Evolutionary conservation across 139 green algal species (phyloP), one percentile per base, ranked within the genome.

Genomic region (Zygnema cylindricum): DNA sequence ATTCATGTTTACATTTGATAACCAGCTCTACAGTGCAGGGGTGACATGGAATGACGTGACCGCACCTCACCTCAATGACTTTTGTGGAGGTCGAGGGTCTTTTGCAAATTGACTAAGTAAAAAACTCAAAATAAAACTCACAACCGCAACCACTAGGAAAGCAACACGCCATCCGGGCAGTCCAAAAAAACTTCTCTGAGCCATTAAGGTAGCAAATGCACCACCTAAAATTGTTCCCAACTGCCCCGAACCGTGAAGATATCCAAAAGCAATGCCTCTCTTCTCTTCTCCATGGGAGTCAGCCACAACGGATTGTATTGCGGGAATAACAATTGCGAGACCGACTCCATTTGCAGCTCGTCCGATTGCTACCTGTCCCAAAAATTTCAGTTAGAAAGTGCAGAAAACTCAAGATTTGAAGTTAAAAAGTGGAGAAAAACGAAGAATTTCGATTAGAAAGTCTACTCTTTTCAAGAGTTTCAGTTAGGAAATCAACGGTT

Each of bases 241-340:
- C 7, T 7, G 35, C 49, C 41, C 38, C 33, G 42, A 30, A 22
- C 92, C 11, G 40, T 85, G 11, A 3, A 90, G 83, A 41, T 41
- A 90, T 43, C 86, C 86, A 92, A 90, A 90, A 2, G 85, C 86
- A 30, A 41, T 11, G 7, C 86, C 86, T 1, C 86, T 7, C 16
- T 3, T 23, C n/a, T 86, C 16, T 35, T 92, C 84, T 38, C 21
- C 84, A 43, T 89, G 22, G 39, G 35, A n/a, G n/a, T 92, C 89
- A 3, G 89, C 89, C 33, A 92, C 35, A 23, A 92, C 23, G 22
- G 89, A 92, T 54, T 92, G 89, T 22, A 86, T 88, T 35, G 79
- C 43, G 49, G 89, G 89, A 3, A 92, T n/a, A 0, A 89, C 88
- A 0, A 93, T 38, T 3, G 87, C 89, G 42, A 92, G 88, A 25